Base-by-base conservation (phyloP, 1,284 basidiomycete species). In the Takashimella tepidaria region DNA sequence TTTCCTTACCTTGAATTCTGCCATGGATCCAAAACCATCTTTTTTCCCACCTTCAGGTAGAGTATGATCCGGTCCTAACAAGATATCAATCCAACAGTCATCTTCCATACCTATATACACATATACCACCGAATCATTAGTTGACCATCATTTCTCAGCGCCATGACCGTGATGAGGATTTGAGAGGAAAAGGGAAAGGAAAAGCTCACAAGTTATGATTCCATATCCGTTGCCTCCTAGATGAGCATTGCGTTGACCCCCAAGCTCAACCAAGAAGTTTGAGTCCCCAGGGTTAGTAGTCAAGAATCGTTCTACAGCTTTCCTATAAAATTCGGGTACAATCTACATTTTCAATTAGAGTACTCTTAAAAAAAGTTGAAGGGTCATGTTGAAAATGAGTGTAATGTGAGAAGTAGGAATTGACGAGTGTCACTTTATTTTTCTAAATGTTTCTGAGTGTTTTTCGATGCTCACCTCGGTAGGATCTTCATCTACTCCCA, bases 181-280 rank as follows among this genome's bases (percentile, higher is more conserved):
- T 43, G 16, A 43, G 42, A 43, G 31, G 16, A 25, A 12, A 10
- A 13, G 20, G 22, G 19, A 13, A 44, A 42, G 12, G 5, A 23
- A 12, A 1, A 10, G 59, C 68, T 60, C 55, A 72, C 72, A 74
- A 19, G 69, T 72, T 3, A 67, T 57, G 0, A 60, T 49, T 0
- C 70, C 72, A 53, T 66, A 72, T 0, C 69, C 70, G 49, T 64
- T 66, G 2, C 69, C 72, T 3, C 67, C 67, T 5, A 49, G 24
- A 10, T 47, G 55, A 8, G 41, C 49, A 12, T 26, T 16, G 1
- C n/a, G 11, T 3, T 54, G 47, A 19, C 62, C 51, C 0, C 57
- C 61, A 10, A 69, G 51, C 54, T 74, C 72, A 20, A 70, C 47
- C 20, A 71, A 60, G 46, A 72, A 72, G 52, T 72, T 63, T 37